Evolutionary conservation across 768 basidiomycete genomes (phyloP).

Genomic region (Russula abietina): DNA sequence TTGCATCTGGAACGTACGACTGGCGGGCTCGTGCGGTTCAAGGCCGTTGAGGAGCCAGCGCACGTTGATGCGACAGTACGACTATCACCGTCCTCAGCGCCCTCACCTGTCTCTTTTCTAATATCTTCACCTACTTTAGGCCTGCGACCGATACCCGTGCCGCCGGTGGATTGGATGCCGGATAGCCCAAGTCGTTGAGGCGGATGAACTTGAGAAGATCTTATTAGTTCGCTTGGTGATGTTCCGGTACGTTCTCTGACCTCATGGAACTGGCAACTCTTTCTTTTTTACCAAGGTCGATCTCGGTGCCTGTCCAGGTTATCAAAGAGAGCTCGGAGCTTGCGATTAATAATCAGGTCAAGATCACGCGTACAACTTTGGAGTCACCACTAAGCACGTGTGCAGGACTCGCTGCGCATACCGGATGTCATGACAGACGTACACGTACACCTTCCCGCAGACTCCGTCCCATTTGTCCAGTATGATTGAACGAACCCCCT

Average conservation of each 20-base stretch:
- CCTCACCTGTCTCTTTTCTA: constrained; percentile 3
- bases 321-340: too few species aligned
- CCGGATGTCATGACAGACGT: too few species aligned
- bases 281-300: too few species aligned
- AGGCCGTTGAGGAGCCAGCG: constrained; percentile 89
- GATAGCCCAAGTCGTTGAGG: constrained; percentile 14
- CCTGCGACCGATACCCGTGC: background rate
- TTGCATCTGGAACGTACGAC: constrained; percentile 81
- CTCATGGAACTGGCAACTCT: background rate
- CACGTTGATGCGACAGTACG: constrained; percentile 40
- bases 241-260: constrained; percentile 37
- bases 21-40: constrained; percentile 78
- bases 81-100: constrained; percentile 17
- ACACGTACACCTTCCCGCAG: too few species aligned
- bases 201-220: constrained; percentile 73
- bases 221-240: constrained; percentile 75
- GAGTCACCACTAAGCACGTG: too few species aligned
- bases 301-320: background rate
- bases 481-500: too few species aligned
- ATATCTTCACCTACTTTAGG: background rate
- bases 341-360: constrained; percentile 82
- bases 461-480: too few species aligned
- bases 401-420: too few species aligned
- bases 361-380: constrained; percentile 64
- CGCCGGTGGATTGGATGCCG: background rate